Percentiles rank a stretch among this genome's conserved stretches.
Conservation (phyloP, 768 basidiomycete genomes). For the Phaffia australis region DNA sequence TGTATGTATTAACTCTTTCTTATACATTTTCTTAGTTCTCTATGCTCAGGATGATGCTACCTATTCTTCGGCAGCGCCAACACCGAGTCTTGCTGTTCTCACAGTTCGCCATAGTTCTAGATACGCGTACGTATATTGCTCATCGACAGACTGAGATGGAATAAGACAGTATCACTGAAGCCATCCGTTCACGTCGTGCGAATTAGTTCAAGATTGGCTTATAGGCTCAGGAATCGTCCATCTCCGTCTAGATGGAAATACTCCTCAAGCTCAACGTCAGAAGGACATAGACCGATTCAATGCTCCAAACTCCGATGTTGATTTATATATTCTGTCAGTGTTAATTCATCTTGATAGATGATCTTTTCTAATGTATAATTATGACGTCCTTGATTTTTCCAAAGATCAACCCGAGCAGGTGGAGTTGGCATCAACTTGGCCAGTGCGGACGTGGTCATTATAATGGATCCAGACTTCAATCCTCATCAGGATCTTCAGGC, state of each 20-base stretch:
- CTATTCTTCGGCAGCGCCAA: slow-evolving; percentile 69
- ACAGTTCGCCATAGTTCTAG: slow-evolving; percentile 76
- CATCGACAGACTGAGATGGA: slow-evolving; percentile 46
- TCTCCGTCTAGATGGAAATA: slow-evolving; percentile 60
- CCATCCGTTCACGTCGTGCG: not conserved
- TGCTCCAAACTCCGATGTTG: slow-evolving; percentile 68
- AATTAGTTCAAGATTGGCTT: slow-evolving; percentile 1
- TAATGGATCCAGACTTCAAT: slow-evolving; percentile 91
- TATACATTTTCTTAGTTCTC: slow-evolving; percentile 64
- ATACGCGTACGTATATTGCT: slow-evolving; percentile 43
- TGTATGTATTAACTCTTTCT: not conserved
- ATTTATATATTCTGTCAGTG: slow-evolving; percentile 83
- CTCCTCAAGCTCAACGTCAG: slow-evolving; percentile 73
- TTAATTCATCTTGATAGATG: slow-evolving; percentile 67
- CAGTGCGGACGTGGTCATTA: slow-evolving; percentile 32
- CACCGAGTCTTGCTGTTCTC: slow-evolving; percentile 87
- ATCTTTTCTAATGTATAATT: too few species aligned
- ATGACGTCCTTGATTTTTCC: too few species aligned
- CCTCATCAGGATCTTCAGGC: slow-evolving; percentile 22
- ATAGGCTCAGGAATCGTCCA: slow-evolving; percentile 10
- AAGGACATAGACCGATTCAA: slow-evolving; percentile 94
- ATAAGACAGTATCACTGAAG: slow-evolving; percentile 53
- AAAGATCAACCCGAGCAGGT: slow-evolving; percentile 39
- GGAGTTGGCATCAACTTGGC: slow-evolving; percentile 47
- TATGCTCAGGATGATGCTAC: slow-evolving; percentile 63